Conservation (phyloP, 345 rosid genomes). For the Gossypium thurberi region DNA sequence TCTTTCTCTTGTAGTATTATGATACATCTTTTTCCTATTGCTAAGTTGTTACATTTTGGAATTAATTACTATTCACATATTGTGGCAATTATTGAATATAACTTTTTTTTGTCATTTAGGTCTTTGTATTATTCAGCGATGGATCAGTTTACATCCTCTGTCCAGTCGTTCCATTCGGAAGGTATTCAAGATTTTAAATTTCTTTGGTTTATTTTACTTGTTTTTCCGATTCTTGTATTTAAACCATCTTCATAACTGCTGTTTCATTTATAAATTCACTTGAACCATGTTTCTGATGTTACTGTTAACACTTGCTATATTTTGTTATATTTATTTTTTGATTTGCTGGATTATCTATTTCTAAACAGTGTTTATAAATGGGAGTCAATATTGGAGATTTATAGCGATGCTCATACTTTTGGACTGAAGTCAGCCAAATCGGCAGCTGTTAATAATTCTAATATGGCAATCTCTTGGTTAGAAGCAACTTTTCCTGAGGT, state of each 20-base stretch:
- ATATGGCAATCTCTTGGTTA: slow-evolving; percentile 81
- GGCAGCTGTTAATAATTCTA: slow-evolving; percentile 60
- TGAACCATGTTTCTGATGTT: background rate
- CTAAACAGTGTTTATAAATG: slow-evolving; percentile 64
- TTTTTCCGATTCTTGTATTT: background rate
- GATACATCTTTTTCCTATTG: background rate
- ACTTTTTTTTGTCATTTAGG: slow-evolving; percentile 36
- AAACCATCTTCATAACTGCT: background rate
- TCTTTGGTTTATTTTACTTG: background rate
- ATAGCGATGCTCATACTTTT: slow-evolving; percentile 69
- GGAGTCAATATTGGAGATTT: slow-evolving; percentile 77
- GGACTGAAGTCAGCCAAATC: slow-evolving; percentile 66
- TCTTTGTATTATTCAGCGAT: slow-evolving; percentile 72
- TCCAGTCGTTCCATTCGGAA: slow-evolving; percentile 91
- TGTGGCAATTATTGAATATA: background rate
- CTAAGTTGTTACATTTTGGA: slow-evolving; percentile 5
- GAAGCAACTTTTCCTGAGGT: slow-evolving; percentile 88
- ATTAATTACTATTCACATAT: background rate
- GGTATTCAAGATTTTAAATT: slow-evolving; percentile 33
- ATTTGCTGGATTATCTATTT: slow-evolving; percentile 19
- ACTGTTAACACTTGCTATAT: background rate
- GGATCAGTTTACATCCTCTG: slow-evolving; percentile 82
- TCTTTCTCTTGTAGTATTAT: background rate
- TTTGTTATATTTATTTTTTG: slow-evolving; percentile 7
- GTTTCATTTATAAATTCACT: background rate